Evolutionary conservation across 805 yeast genomes (phyloP), one percentile per base, ranked within the genome.

Genomic region (Cyberlindnera saturnus): DNA sequence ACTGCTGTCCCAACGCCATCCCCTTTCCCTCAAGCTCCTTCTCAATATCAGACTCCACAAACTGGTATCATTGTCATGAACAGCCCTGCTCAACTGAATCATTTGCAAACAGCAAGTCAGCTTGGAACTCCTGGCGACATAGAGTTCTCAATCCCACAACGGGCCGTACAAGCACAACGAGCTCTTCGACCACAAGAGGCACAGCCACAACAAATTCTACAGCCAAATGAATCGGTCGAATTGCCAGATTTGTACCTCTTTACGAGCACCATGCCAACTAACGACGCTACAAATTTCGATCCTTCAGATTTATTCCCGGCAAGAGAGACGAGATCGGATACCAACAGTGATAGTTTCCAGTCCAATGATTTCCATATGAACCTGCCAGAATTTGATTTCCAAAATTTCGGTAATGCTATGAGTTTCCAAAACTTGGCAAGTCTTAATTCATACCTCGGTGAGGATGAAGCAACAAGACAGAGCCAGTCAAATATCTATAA

Each of bases 181-280:
- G 11, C 28, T 23, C 13, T 23, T 6, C 39, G 31, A 11, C 29
- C 36, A 29, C 19, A 28, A 28, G 39, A 23, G 20, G 19, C 43
- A 23, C 28, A 10, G 28, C 30, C 42, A 23, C 26, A 31, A 14
- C 43, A 39, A 18, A 15, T 32, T 9, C 44, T 38, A 23, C 11
- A 32, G 17, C 34, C 36, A 7, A 29, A 28, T 9, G 41, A 49
- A 6, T 20, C 37, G 17, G 11, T 48, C 7, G 62, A 56, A 34
- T 57, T 57, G 42, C 61, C 62, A n/a, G 60, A 58, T 13, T 32
- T 58, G 29, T 58, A 57, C 18, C 44, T 58, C 8, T 58, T 58
- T 38, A 58, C 62, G 1, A 55, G 54, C 28, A 50, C 49, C 3
- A 37, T 53, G 5, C 60, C 61, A 20, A 45, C 52, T 2, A 38